Conservation (phyloP, 441 rosid genomes). For the Corymbia calophylla region DNA sequence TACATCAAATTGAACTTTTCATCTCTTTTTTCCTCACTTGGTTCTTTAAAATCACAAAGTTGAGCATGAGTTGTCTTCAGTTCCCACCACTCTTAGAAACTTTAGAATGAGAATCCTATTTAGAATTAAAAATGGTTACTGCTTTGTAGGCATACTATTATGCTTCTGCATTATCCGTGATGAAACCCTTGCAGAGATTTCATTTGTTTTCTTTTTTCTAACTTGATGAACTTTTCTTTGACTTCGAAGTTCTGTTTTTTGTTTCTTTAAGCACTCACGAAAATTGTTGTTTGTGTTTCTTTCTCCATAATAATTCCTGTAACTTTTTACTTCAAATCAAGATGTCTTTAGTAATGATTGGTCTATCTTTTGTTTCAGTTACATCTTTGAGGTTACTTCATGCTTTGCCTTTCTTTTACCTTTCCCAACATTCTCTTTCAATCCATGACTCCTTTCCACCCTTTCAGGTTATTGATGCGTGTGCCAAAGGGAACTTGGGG, state of each 20-base stretch:
- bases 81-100: background rate
- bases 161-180: background rate
- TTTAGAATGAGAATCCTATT: background rate
- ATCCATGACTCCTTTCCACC: constrained; percentile 10
- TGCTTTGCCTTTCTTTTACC: background rate
- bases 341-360: background rate
- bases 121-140: background rate
- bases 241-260: background rate
- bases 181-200: background rate
- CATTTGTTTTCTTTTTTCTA: background rate
- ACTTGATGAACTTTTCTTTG: background rate
- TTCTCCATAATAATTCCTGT: background rate
- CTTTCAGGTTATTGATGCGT: constrained; percentile 94
- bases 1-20: background rate
- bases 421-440: background rate
- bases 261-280: background rate
- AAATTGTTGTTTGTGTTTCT: background rate
- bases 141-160: background rate
- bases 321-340: background rate
- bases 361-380: background rate
- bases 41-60: background rate
- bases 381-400: background rate
- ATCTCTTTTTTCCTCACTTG: background rate
- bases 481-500: constrained; percentile 92
- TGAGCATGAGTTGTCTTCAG: background rate